Base-by-base conservation (phyloP, 164 flowering plant species). In the Magnolia officinalis region DNA sequence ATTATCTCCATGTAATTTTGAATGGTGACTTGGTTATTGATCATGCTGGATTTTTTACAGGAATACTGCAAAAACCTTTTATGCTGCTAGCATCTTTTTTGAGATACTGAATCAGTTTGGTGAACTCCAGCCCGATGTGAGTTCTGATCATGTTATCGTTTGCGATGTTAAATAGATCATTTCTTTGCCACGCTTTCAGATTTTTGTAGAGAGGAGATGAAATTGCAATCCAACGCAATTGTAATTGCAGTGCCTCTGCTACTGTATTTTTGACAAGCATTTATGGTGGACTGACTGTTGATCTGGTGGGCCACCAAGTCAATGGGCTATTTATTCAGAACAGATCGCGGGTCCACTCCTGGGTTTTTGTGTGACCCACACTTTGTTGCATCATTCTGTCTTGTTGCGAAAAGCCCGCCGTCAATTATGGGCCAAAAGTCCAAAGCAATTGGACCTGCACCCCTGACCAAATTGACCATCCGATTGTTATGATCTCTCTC, bases 41-140 rank as follows among this genome's bases (percentile, higher is more conserved):
- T 29, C 23, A 14, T 31, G 4, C 45, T 67, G 37, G n/a, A 14
- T 50, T 68, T 37, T 45, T 73, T 78, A 4, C 89, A 95, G 99
- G 88, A 92, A 83, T 81, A 95, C 98, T 70, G 99, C 98, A 58
- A 96, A 94, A 83, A 92, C 98, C 11, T 96, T 96, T 77, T 96
- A 96, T 86, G 99, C 99, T 55, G 99, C 99, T 31, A 96, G 99
- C 86, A 91, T 96, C 76, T 96, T 96, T 85, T 94, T 91, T 86
- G 99, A 96, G 88, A 91, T 94, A 76, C 82, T 96, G 58, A 91
- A 85, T 78, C 99, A 94, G 84, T 96, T 94, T 84, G 99, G 99
- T 75, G 87, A 88, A 71, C 84, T 91, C 84, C 93, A 85, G 82
- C 94, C 98, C 80, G 98, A 96, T 83, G 98, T 96, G 82, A 87